Percentiles rank a stretch among this genome's conserved stretches.
These are phyloP conservation scores for Coemansia sp. DNA, from an alignment of 192 early-diverging fungal genomes.

Conservation along the genomic window DNA sequence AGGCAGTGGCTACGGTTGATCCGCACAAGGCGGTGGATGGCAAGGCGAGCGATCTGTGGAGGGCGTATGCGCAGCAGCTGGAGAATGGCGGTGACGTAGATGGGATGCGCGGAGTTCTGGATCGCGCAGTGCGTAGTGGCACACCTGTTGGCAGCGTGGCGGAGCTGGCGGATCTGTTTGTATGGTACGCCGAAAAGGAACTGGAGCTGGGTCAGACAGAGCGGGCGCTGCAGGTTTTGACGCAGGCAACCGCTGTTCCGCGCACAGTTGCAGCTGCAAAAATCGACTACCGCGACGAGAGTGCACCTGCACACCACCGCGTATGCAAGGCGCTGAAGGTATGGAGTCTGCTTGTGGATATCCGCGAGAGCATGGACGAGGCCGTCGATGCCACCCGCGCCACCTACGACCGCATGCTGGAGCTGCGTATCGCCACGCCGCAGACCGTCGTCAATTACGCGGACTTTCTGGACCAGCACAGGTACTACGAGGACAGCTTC, in stretches of 20 bases:
- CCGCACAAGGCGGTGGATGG: conserved; percentile 75
- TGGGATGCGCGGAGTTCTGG: conserved; percentile 69
- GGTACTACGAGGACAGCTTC: conserved; percentile 94
- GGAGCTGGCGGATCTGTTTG: conserved; percentile 88
- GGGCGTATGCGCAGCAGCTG: conserved; percentile 74
- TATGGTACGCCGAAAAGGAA: conserved; percentile 91
- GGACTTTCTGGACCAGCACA: conserved; percentile 81
- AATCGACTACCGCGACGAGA: conserved; percentile 81
- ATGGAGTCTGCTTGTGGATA: conserved; percentile 93
- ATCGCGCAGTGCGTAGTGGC: conserved; percentile 64
- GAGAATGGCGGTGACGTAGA: conserved; percentile 53
- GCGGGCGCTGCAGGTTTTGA: conserved; percentile 79
- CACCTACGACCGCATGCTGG: conserved; percentile 90
- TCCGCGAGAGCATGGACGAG: conserved; percentile 84
- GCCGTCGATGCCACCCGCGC: conserved; percentile 74
- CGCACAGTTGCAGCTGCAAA: conserved; percentile 22
- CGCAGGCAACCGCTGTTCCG: conserved; percentile 73
- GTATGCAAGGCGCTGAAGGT: conserved; percentile 85
- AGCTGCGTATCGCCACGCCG: conserved; percentile 91
- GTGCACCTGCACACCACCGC: conserved; percentile 69
- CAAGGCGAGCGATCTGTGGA: conserved; percentile 77
- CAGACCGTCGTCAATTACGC: conserved; percentile 97
- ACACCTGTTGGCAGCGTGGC: conserved; percentile 79
- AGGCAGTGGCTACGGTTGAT: conserved; percentile 71
- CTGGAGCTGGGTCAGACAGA: conserved; percentile 65